Evolutionary conservation across 2,329 filamentous ascomycete genomes (phyloP).

Genomic region (Davidsoniella neocaledoniae): DNA sequence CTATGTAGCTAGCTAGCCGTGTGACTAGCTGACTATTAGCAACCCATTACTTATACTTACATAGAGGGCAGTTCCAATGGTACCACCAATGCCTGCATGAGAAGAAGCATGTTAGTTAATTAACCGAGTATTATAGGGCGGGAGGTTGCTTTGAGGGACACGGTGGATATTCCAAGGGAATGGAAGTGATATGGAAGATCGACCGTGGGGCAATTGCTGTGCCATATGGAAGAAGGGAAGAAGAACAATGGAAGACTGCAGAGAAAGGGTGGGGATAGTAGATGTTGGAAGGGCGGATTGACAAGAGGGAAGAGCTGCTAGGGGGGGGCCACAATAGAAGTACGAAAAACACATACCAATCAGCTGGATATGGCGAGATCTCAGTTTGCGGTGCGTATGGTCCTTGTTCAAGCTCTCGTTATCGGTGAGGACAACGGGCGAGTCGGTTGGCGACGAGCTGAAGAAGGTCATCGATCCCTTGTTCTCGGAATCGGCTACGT

Average conservation of each 20-base stretch:
- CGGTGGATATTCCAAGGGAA: too few species aligned
- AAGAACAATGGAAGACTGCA: neutral
- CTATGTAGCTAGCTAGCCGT: too few species aligned
- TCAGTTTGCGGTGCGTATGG: slow-evolving; percentile 34
- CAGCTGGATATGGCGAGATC: slow-evolving; percentile 39
- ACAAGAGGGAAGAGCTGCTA: neutral
- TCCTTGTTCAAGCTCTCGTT: too few species aligned
- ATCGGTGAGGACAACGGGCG: too few species aligned
- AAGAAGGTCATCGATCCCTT: too few species aligned
- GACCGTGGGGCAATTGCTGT: neutral
- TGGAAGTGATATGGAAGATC: neutral
- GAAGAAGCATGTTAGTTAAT: neutral
- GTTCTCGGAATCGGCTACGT: too few species aligned
- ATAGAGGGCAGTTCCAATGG: slow-evolving; percentile 45
- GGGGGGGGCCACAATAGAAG: too few species aligned
- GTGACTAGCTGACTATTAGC: neutral
- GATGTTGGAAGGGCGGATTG: neutral
- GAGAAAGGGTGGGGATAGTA: neutral
- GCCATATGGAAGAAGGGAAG: neutral
- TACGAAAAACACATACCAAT: slow-evolving; percentile 19
- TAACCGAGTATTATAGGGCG: too few species aligned
- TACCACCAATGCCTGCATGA: slow-evolving; percentile 39
- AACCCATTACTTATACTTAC: slow-evolving; percentile 23
- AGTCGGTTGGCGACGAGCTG: too few species aligned
- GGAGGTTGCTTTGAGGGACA: too few species aligned